phyloP scores from a whole-genome alignment of 2,329 filamentous ascomycete species.

The Endoconidiophora laricicola region DNA sequence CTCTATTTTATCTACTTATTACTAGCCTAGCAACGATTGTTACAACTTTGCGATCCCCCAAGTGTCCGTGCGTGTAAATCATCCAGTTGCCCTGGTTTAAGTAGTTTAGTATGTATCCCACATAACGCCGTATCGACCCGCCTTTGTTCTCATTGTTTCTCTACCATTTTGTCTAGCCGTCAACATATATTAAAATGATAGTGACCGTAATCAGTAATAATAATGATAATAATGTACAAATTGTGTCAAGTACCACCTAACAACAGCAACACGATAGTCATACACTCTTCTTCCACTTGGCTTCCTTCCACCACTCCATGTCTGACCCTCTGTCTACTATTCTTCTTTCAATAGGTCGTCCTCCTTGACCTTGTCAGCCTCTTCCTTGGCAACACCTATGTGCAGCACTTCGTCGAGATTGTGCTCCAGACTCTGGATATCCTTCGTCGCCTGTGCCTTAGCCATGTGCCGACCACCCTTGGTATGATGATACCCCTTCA shows the following conservation, averaged over 20 bases:
- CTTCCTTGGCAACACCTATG: conserved; percentile 5
- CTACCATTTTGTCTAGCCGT: no score
- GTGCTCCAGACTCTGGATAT: conserved; percentile 5
- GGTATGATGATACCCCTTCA: conserved; percentile 12
- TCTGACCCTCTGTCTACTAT: not conserved
- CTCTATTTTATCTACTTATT: no score
- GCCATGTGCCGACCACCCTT: conserved; percentile 12
- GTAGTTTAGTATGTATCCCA: no score
- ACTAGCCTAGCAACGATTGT: no score
- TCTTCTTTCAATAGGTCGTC: not conserved
- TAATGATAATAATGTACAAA: conserved; percentile 8
- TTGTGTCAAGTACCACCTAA: not conserved
- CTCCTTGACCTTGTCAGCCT: not conserved
- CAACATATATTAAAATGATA: not conserved
- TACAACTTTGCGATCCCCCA: no score
- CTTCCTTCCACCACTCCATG: not conserved
- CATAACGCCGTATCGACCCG: no score
- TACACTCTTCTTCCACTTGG: not conserved
- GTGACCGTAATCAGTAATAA: not conserved
- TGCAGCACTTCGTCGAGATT: conserved; percentile 10
- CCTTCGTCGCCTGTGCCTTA: conserved; percentile 7
- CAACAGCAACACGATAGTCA: not conserved
- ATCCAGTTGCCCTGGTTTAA: no score
- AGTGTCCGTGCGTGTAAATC: no score
- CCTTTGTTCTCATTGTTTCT: no score